These are phyloP conservation scores for Raffaelea albimanens DNA, from an alignment of 2,329 filamentous ascomycete genomes.

Conservation along the genomic window DNA sequence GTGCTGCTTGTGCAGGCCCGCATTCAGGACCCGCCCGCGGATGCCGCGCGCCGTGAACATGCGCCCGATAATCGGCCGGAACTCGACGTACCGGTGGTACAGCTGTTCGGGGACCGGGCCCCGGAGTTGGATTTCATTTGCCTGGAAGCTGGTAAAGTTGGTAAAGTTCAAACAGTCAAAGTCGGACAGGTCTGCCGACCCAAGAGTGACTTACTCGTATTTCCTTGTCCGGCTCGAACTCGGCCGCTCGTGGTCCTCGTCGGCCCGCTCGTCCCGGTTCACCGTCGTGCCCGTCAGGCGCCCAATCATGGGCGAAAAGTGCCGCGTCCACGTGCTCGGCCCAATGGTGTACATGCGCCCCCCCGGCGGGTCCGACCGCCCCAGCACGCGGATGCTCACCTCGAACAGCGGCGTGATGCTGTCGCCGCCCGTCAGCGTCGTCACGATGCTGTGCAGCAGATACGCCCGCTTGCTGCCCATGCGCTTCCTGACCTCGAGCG, in stretches of 20 bases:
- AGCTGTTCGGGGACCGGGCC: slow-evolving; percentile 73
- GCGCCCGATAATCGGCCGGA: slow-evolving; percentile 76
- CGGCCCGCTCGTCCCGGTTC: slow-evolving; percentile 46
- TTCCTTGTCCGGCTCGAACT: neutral
- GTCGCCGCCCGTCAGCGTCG: slow-evolving; percentile 48
- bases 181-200: slow-evolving; percentile 47
- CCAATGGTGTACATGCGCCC: slow-evolving; percentile 71
- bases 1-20: slow-evolving; percentile 84
- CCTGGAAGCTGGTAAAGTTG: slow-evolving; percentile 61
- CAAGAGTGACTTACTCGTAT: slow-evolving; percentile 16
- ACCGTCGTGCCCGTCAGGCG: slow-evolving; percentile 66
- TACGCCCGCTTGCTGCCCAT: slow-evolving; percentile 84
- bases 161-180: neutral
- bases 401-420: slow-evolving; percentile 63
- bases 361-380: slow-evolving; percentile 59
- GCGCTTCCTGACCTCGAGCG: slow-evolving; percentile 70
- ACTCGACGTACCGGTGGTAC: slow-evolving; percentile 90
- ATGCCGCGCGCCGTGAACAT: slow-evolving; percentile 79
- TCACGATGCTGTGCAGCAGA: slow-evolving; percentile 58
- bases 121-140: slow-evolving; percentile 78
- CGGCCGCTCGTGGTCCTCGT: slow-evolving; percentile 22
- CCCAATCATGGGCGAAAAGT: slow-evolving; percentile 84
- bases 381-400: slow-evolving; percentile 70
- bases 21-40: slow-evolving; percentile 70
- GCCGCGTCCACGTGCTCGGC: slow-evolving; percentile 66